Evolutionary conservation across 2,329 filamentous ascomycete species (phyloP), one percentile per base, ranked within the genome.

Genomic region (Fusarium napiforme): DNA sequence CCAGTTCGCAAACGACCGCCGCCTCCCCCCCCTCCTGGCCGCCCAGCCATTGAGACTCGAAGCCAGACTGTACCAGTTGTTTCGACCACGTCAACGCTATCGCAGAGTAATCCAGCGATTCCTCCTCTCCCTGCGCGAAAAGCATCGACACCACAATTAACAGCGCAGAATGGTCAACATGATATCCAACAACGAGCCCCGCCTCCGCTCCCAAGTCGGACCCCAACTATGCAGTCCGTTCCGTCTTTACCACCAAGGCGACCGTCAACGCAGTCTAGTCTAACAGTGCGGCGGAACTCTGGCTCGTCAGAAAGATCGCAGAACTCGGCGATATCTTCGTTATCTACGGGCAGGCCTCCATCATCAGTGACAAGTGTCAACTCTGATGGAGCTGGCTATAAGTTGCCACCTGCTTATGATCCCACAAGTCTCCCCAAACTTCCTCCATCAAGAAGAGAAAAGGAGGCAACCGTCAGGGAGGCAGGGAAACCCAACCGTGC

Each of bases 231-330:
- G 42, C 78, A 79, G 47, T 82, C 82, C 59, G 82, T 83, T 8
- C 88, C 88, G 12, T 82, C 84, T 34, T 79, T 90, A 23, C 87
- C 89, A 19, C 83, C 87, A 21, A 85, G 89, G 36, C 84, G 85
- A 32, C 79, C 85, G 5, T 87, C 86, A 5, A 79, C 83, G 11
- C 85, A 87, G 68, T 72, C 72, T 7, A 79, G 80, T 19, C 78
- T 86, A 39, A 79, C 79, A 28, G 81, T 81, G 9, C 84, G 89
- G 30, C 85, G 87, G 62, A 87, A 84, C 55, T 92, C 90, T 23
- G 86, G 87, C 46, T 87, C 89, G 1, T 92, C 90, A 5, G 88
- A 89, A 36, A 75, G 86, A 18, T 91, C 89, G 5, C 82, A 87
- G 64, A 81, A 85, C 43, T 91, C 89, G 11, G 84, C 83, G 16